phyloP scores from a whole-genome alignment of 306 rosid genomes.

The Chamaecrista fasciculata region DNA sequence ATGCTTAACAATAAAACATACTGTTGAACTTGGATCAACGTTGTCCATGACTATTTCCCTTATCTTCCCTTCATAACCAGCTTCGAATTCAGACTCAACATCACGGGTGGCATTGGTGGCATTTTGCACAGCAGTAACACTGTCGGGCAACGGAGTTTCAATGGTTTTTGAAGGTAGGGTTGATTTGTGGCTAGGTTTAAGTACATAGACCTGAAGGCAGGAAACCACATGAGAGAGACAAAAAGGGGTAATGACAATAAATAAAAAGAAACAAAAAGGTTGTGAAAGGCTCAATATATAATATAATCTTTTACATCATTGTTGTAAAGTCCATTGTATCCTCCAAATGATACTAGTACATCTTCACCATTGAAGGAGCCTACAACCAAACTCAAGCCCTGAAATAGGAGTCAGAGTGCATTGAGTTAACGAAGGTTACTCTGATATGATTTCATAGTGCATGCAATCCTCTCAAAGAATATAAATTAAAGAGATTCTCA shows the following conservation, averaged over 20 bases:
- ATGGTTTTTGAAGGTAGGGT: constrained; percentile 65
- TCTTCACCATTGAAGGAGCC: constrained; percentile 70
- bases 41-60: constrained; percentile 77
- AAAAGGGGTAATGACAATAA: constrained; percentile 11
- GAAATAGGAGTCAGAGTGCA: constrained; percentile 30
- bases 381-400: constrained; percentile 85
- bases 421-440: background rate
- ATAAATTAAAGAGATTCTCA: background rate
- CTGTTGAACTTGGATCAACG: constrained; percentile 49
- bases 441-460: constrained; percentile 4
- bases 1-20: constrained; percentile 35
- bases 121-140: constrained; percentile 62
- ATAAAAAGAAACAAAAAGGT: background rate
- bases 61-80: constrained; percentile 62
- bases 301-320: constrained; percentile 59
- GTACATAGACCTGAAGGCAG: constrained; percentile 62
- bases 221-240: constrained; percentile 30
- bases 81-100: constrained; percentile 60
- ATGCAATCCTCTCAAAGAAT: background rate
- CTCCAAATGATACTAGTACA: constrained; percentile 77
- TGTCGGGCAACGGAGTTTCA: constrained; percentile 58
- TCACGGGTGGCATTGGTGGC: constrained; percentile 67
- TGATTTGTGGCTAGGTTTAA: constrained; percentile 90
- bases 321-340: constrained; percentile 86
- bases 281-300: constrained; percentile 1